Evolutionary conservation across 2,329 filamentous ascomycete genomes (phyloP).

Genomic region (Fusarium sp.): DNA sequence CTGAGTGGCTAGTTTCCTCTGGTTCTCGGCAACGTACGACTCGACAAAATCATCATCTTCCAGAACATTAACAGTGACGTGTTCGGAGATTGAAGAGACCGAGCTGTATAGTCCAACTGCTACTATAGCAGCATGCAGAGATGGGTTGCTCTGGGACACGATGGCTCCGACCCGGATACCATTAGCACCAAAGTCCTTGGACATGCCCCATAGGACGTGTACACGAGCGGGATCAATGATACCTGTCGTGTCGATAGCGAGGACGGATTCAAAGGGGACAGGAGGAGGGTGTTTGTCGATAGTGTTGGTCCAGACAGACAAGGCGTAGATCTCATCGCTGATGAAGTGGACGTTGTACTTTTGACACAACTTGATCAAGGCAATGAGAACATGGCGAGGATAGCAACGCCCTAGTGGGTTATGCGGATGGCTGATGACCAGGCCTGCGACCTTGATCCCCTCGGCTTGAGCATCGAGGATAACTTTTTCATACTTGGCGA

Average conservation of each 20-base stretch:
- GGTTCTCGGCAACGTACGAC: constrained; percentile 58
- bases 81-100: constrained; percentile 57
- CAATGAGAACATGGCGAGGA: constrained; percentile 52
- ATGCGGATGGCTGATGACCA: constrained; percentile 64
- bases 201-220: constrained; percentile 62
- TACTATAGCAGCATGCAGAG: constrained; percentile 53
- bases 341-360: constrained; percentile 63
- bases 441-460: constrained; percentile 56
- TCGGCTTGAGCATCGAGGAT: constrained; percentile 52
- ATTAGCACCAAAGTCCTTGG: constrained; percentile 67
- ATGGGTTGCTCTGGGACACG: constrained; percentile 59
- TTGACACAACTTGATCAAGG: constrained; percentile 59
- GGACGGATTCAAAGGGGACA: constrained; percentile 57
- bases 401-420: constrained; percentile 64
- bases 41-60: constrained; percentile 58
- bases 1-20: constrained; percentile 51
- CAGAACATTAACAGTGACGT: constrained; percentile 55
- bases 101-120: constrained; percentile 56
- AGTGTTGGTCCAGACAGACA: constrained; percentile 60
- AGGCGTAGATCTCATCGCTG: constrained; percentile 62
- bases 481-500: constrained; percentile 58
- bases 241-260: constrained; percentile 56
- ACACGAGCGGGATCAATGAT: constrained; percentile 61
- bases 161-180: constrained; percentile 64
- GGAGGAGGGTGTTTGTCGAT: constrained; percentile 43